Evolutionary conservation across 768 basidiomycete species (phyloP).

Genomic region (Amanita rimosa): DNA sequence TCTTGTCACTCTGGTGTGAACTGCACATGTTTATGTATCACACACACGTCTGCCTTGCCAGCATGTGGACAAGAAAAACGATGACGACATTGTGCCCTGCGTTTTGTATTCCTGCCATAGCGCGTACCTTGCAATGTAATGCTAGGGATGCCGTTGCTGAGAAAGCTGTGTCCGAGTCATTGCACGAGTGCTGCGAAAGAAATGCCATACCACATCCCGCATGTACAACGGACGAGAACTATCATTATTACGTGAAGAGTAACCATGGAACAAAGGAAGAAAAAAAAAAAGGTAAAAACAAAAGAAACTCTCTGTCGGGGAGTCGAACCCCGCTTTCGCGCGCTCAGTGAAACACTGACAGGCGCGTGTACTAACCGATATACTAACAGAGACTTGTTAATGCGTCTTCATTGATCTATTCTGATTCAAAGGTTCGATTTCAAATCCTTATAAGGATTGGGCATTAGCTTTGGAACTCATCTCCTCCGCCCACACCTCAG

Average conservation of each 20-base stretch:
- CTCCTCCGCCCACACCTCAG: constrained; percentile 43
- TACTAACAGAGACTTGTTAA: constrained; percentile 5
- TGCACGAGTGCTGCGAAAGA: too few species aligned
- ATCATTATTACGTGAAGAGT: too few species aligned
- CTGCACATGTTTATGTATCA: too few species aligned
- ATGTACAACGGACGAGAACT: too few species aligned
- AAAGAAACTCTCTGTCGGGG: constrained; percentile 9
- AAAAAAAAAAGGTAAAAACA: not conserved
- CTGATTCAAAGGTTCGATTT: not conserved
- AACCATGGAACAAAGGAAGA: not conserved
- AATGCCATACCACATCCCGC: too few species aligned
- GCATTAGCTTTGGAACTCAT: not conserved
- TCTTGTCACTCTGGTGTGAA: not conserved
- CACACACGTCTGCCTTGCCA: not conserved
- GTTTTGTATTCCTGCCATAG: too few species aligned
- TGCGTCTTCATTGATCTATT: not conserved
- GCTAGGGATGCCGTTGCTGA: too few species aligned
- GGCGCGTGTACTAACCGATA: constrained; percentile 10
- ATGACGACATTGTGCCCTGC: not conserved
- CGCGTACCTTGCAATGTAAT: too few species aligned
- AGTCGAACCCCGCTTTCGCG: constrained; percentile 11
- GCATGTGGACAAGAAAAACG: not conserved
- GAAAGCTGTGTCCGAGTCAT: too few species aligned
- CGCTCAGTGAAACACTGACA: constrained; percentile 3
- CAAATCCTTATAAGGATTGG: not conserved